These are phyloP conservation scores for Citrus sp. DNA, from an alignment of 345 rosid species.

Conservation along the genomic window DNA sequence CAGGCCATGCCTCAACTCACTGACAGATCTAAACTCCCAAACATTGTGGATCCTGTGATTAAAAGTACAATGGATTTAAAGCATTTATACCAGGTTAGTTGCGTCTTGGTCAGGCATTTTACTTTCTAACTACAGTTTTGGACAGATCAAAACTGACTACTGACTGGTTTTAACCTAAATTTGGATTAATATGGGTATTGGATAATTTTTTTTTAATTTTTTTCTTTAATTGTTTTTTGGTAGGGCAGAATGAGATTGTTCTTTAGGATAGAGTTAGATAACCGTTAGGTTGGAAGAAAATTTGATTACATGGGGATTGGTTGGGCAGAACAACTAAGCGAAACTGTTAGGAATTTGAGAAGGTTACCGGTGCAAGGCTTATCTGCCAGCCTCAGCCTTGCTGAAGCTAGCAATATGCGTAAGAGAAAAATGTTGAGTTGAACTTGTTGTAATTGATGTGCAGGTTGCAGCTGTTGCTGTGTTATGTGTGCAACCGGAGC, in stretches of 20 bases:
- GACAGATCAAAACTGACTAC: background rate
- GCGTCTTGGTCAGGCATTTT: background rate
- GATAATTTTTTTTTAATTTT: background rate
- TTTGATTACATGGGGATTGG: background rate
- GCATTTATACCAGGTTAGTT: conserved; percentile 83
- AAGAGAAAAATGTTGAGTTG: background rate
- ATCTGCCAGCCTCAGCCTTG: background rate
- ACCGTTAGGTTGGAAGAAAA: background rate
- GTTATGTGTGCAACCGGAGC: conserved; percentile 90
- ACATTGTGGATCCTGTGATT: conserved; percentile 76
- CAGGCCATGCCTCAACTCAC: conserved; percentile 99
- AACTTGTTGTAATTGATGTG: conserved; percentile 9
- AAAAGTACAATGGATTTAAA: conserved; percentile 74
- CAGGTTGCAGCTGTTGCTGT: conserved; percentile 98
- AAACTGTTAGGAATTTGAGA: background rate
- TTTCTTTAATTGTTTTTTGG: background rate
- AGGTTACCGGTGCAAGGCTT: background rate
- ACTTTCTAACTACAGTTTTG: background rate
- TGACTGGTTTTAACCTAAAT: background rate
- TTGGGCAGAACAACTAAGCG: background rate
- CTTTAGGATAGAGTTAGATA: background rate
- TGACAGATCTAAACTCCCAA: conserved; percentile 80
- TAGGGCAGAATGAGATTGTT: background rate
- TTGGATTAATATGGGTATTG: background rate
- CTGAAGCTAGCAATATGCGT: background rate